A percentile compares a stretch with the other conserved stretches of the same genome.
Evolutionary conservation across 495 filamentous ascomycete genomes (phyloP).

Genomic region (Hypomontagnella submonticulosa): DNA sequence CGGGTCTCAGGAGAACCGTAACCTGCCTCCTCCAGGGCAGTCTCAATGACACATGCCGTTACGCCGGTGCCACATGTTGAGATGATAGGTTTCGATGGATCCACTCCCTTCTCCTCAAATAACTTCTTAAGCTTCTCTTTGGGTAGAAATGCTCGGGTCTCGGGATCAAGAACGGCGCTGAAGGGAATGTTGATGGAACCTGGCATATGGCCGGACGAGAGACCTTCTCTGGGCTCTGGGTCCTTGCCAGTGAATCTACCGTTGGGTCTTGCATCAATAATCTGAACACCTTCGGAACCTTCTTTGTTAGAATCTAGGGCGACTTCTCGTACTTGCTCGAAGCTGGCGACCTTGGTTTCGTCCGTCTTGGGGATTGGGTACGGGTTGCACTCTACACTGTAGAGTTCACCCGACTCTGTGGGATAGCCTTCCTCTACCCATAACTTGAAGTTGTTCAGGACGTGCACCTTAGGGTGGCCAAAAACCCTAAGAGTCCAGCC

Average conservation of each 20-base stretch:
- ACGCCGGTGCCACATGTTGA: slow-evolving; percentile 93
- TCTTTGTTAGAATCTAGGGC: slow-evolving; percentile 81
- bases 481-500: slow-evolving; percentile 93
- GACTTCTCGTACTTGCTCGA: slow-evolving; percentile 81
- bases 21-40: slow-evolving; percentile 81
- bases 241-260: slow-evolving; percentile 85
- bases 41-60: slow-evolving; percentile 91
- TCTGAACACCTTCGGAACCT: slow-evolving; percentile 81
- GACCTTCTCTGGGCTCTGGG: slow-evolving; percentile 85
- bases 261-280: slow-evolving; percentile 85
- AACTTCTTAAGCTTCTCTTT: slow-evolving; percentile 75
- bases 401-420: slow-evolving; percentile 79
- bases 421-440: slow-evolving; percentile 87
- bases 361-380: slow-evolving; percentile 66
- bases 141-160: slow-evolving; percentile 82
- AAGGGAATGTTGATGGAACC: slow-evolving; percentile 86
- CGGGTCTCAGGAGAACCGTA: slow-evolving; percentile 74
- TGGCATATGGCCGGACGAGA: slow-evolving; percentile 93
- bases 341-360: slow-evolving; percentile 63
- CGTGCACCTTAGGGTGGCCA: slow-evolving; percentile 87
- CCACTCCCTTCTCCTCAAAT: slow-evolving; percentile 80
- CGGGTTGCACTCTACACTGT: slow-evolving; percentile 66
- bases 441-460: slow-evolving; percentile 92
- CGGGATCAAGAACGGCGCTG: slow-evolving; percentile 79
- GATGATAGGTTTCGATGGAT: slow-evolving; percentile 86